Percentiles rank a stretch among this genome's conserved stretches.
Evolutionary conservation across 345 rosid species (phyloP).

Genomic region (Rhizophora apiculata): DNA sequence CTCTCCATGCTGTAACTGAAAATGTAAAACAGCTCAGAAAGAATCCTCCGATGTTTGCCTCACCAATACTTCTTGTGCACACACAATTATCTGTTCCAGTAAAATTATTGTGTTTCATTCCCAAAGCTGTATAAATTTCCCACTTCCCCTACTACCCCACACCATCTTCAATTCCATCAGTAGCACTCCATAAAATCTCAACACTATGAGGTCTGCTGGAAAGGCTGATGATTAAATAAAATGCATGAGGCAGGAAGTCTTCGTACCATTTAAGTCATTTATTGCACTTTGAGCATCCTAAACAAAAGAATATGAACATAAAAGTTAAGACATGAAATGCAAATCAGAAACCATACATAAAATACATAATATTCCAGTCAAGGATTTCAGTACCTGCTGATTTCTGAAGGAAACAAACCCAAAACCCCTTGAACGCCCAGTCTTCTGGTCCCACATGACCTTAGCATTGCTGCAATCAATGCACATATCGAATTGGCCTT

Average conservation of each 20-base stretch:
- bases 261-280: constrained; percentile 82
- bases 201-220: neutral
- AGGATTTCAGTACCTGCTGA: constrained; percentile 57
- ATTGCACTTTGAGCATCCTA: constrained; percentile 97
- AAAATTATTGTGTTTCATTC: neutral
- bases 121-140: neutral
- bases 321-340: neutral
- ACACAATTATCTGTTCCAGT: too few species aligned
- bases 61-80: too few species aligned
- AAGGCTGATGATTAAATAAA: too few species aligned
- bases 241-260: too few species aligned
- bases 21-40: too few species aligned
- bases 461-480: constrained; percentile 29
- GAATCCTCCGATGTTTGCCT: too few species aligned
- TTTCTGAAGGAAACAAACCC: constrained; percentile 93
- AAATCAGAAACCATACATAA: neutral
- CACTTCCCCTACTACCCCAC: neutral
- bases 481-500: neutral
- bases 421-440: constrained; percentile 97
- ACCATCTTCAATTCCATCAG: neutral
- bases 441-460: constrained; percentile 99
- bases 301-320: constrained; percentile 5
- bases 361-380: neutral
- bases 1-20: too few species aligned
- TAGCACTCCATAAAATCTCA: neutral